A percentile compares a stretch with the other conserved stretches of the same genome.
phyloP scores from a whole-genome alignment of 1,284 basidiomycete genomes.

The Cryptococcus sp. region DNA sequence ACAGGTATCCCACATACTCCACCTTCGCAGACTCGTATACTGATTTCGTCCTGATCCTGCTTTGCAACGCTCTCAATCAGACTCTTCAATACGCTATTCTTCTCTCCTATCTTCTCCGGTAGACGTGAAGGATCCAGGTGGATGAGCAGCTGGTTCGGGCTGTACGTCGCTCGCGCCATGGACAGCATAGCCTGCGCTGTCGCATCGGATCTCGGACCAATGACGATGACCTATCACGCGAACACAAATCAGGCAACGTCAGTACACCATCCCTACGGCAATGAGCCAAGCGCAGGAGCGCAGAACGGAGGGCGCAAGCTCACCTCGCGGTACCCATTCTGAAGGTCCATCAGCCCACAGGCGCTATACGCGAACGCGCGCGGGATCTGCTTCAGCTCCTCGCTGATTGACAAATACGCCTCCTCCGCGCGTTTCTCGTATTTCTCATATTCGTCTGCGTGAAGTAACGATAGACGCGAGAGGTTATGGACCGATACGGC shows the following conservation, averaged over 20 bases:
- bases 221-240: conserved; percentile 28
- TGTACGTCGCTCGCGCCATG: conserved; percentile 21
- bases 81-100: conserved; percentile 33
- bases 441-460: conserved; percentile 38
- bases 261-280: not conserved
- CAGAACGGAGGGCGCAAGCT: not conserved
- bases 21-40: conserved; percentile 34
- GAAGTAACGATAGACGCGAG: conserved; percentile 50
- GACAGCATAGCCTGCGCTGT: conserved; percentile 13
- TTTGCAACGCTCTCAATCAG: conserved; percentile 18
- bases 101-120: conserved; percentile 21
- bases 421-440: conserved; percentile 48
- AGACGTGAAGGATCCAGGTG: conserved; percentile 32
- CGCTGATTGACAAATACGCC: conserved; percentile 30
- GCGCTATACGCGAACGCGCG: conserved; percentile 40
- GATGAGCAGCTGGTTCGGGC: conserved; percentile 36
- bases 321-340: conserved; percentile 35
- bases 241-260: not conserved
- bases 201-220: conserved; percentile 18
- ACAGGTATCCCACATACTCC: conserved; percentile 34
- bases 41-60: conserved; percentile 10
- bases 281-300: not conserved
- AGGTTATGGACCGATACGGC: conserved; percentile 55
- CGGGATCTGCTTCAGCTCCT: conserved; percentile 36
- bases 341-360: conserved; percentile 35